These are phyloP conservation scores for Beauveria brongniartii DNA, from an alignment of 2,329 filamentous ascomycete genomes.

Conservation along the genomic window DNA sequence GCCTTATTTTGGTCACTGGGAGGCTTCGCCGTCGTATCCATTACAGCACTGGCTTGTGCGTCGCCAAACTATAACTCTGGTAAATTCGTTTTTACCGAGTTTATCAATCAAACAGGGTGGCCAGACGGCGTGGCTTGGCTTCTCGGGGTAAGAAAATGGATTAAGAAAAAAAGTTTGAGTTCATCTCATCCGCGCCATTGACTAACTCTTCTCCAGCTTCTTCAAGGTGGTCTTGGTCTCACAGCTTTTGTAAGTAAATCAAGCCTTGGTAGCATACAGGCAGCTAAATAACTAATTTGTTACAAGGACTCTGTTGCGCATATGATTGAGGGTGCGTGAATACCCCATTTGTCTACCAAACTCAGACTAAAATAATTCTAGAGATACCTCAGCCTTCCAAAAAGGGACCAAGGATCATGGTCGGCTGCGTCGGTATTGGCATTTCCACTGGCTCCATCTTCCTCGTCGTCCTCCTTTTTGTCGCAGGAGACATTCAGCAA, in stretches of 20 bases:
- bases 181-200: background rate
- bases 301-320: slow-evolving; percentile 25
- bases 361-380: background rate
- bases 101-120: slow-evolving; percentile 26
- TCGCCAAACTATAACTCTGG: slow-evolving; percentile 47
- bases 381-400: slow-evolving; percentile 24
- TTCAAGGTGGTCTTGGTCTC: slow-evolving; percentile 25
- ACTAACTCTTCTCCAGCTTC: slow-evolving; percentile 13
- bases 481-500: slow-evolving; percentile 46
- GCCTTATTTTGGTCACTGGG: slow-evolving; percentile 63
- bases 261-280: too few species aligned
- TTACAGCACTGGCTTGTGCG: slow-evolving; percentile 57
- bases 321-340: slow-evolving; percentile 23
- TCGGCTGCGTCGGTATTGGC: slow-evolving; percentile 55
- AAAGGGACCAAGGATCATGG: slow-evolving; percentile 26
- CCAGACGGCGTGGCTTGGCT: slow-evolving; percentile 27
- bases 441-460: slow-evolving; percentile 56
- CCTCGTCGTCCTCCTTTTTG: slow-evolving; percentile 55
- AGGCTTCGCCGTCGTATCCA: slow-evolving; percentile 61
- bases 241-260: slow-evolving; percentile 21
- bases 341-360: background rate
- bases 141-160: slow-evolving; percentile 17
- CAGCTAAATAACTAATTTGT: background rate
- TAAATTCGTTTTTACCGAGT: slow-evolving; percentile 23
- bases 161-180: rapidly evolving